Conservation (phyloP, 2,329 filamentous ascomycete genomes). For the Cercospora brassicicola region DNA sequence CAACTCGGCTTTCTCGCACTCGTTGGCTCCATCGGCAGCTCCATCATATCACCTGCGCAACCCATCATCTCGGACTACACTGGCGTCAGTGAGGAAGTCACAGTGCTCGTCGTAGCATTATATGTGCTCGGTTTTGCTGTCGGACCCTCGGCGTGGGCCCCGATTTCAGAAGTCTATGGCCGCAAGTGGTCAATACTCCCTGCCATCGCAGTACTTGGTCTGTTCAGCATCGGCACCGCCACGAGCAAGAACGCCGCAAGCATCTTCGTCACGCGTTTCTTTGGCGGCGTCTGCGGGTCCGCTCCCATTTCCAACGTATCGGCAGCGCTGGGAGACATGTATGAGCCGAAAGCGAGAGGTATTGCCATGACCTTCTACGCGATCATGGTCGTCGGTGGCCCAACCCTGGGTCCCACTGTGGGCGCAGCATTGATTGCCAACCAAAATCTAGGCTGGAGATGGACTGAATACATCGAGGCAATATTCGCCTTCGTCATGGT, state of each 20-base stretch:
- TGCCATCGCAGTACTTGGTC: constrained; percentile 44
- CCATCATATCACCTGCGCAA: constrained; percentile 53
- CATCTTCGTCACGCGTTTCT: constrained; percentile 48
- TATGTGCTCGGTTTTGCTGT: constrained; percentile 50
- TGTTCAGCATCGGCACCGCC: constrained; percentile 52
- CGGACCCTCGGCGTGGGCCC: constrained; percentile 39
- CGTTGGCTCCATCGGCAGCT: constrained; percentile 43
- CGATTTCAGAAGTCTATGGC: constrained; percentile 42
- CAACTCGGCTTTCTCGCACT: constrained; percentile 52
- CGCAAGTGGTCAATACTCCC: constrained; percentile 49
- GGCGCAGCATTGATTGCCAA: constrained; percentile 45
- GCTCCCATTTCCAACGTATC: constrained; percentile 48
- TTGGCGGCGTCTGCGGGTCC: constrained; percentile 48
- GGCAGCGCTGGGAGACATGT: constrained; percentile 50
- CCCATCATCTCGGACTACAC: constrained; percentile 46
- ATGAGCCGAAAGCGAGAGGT: constrained; percentile 41
- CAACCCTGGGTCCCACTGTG: constrained; percentile 45
- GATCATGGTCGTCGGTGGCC: constrained; percentile 44
- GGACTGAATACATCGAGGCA: constrained; percentile 37
- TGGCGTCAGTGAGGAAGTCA: constrained; percentile 46
- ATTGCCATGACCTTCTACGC: constrained; percentile 45
- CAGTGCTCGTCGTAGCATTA: constrained; percentile 50
- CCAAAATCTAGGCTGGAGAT: constrained; percentile 39
- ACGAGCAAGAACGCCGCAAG: constrained; percentile 41
- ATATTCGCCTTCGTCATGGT: constrained; percentile 42